phyloP scores from a whole-genome alignment of 2,329 filamentous ascomycete genomes.

The Ceratocystis albifundus region DNA sequence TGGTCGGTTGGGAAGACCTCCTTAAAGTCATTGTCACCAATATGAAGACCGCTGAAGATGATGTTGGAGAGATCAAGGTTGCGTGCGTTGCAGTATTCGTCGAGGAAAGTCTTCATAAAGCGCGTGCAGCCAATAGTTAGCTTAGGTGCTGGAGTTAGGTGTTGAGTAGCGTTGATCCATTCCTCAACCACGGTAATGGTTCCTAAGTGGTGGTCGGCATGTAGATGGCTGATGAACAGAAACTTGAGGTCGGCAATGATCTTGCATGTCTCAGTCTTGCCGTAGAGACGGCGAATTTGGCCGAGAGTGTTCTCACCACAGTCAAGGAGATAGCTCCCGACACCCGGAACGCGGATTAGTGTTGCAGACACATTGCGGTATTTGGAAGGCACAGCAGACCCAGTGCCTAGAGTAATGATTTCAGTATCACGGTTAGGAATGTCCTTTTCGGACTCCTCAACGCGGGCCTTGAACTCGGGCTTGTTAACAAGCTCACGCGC shows the following conservation, averaged over 20 bases:
- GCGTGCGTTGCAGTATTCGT: slow-evolving; percentile 69
- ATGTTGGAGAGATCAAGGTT: slow-evolving; percentile 56
- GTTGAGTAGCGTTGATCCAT: slow-evolving; percentile 53
- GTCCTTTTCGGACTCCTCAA: slow-evolving; percentile 45
- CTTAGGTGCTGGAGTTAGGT: slow-evolving; percentile 30
- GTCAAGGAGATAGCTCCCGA: slow-evolving; percentile 84
- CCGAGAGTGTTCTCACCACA: slow-evolving; percentile 87
- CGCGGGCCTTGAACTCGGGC: slow-evolving; percentile 37
- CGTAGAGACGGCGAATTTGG: slow-evolving; percentile 66
- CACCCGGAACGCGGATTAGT: slow-evolving; percentile 67
- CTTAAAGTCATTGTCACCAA: slow-evolving; percentile 26
- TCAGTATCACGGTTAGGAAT: slow-evolving; percentile 67
- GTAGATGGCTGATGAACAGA: slow-evolving; percentile 89
- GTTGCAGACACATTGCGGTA: slow-evolving; percentile 92
- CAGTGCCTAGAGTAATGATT: slow-evolving; percentile 79
- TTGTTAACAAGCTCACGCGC: slow-evolving; percentile 36
- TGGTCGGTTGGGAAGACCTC: slow-evolving; percentile 32
- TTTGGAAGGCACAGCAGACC: slow-evolving; percentile 79
- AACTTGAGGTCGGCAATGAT: slow-evolving; percentile 66
- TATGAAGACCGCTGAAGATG: slow-evolving; percentile 27
- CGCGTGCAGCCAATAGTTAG: slow-evolving; percentile 58
- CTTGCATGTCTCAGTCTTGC: slow-evolving; percentile 50
- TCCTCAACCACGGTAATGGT: slow-evolving; percentile 68
- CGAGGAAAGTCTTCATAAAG: slow-evolving; percentile 63
- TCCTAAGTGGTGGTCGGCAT: slow-evolving; percentile 92